A percentile compares a stretch with the other conserved stretches of the same genome.
Conservation (phyloP, 768 basidiomycete genomes). For the Lentinula detonsa region DNA sequence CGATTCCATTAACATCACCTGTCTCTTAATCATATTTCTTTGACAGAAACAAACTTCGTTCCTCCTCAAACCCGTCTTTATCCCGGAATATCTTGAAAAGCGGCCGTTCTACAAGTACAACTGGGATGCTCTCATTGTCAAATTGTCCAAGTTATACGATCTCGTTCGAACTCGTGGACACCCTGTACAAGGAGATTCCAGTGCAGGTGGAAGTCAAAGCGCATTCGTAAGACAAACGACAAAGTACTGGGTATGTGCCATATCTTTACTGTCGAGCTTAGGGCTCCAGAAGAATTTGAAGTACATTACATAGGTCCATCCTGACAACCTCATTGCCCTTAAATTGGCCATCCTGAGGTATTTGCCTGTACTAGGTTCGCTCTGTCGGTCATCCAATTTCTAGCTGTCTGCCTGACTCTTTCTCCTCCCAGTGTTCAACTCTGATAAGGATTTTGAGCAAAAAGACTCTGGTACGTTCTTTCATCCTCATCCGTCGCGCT, state of each 20-base stretch:
- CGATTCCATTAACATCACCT: not conserved
- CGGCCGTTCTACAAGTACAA: constrained; percentile 96
- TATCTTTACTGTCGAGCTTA: not conserved
- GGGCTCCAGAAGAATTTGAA: not conserved
- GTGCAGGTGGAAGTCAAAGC: constrained; percentile 92
- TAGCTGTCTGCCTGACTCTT: not conserved
- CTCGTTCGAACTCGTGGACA: constrained; percentile 94
- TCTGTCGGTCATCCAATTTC: not conserved
- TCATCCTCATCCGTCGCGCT: not conserved
- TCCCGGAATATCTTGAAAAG: constrained; percentile 87
- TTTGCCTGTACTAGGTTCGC: constrained; percentile 84
- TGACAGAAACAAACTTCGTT: constrained; percentile 86
- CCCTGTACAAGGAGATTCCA: constrained; percentile 88
- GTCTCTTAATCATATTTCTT: constrained; percentile 4
- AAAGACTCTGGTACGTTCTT: constrained; percentile 63
- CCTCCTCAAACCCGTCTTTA: constrained; percentile 80
- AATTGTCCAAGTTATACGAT: constrained; percentile 91
- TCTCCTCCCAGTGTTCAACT: constrained; percentile 68
- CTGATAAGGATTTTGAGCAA: constrained; percentile 85
- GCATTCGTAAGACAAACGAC: constrained; percentile 99
- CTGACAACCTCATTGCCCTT: constrained; percentile 89
- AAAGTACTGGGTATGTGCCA: constrained; percentile 89
- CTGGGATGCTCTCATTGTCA: constrained; percentile 94
- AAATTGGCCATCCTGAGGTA: constrained; percentile 91
- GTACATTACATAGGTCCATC: constrained; percentile 52